These are phyloP conservation scores for Lepidium campestre DNA, from an alignment of 441 rosid species.

Conservation along the genomic window DNA sequence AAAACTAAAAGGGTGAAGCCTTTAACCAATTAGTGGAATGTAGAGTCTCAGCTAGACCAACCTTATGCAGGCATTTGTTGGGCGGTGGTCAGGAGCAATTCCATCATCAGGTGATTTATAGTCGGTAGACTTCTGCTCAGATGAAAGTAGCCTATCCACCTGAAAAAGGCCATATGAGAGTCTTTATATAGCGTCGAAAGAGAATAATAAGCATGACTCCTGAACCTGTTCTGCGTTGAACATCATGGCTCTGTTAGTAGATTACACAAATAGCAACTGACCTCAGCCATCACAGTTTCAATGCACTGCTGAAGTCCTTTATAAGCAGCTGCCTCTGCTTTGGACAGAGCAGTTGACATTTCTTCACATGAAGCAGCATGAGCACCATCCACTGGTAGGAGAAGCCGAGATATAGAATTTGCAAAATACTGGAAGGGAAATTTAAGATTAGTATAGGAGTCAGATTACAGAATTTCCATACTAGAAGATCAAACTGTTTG, in stretches of 20 bases:
- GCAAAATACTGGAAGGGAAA: constrained; percentile 72
- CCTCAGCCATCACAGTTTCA: constrained; percentile 99
- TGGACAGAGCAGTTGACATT: constrained; percentile 97
- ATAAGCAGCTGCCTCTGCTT: constrained; percentile 96
- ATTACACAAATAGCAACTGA: constrained; percentile 31
- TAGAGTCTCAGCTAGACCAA: constrained; percentile 28
- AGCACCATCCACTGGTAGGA: constrained; percentile 97
- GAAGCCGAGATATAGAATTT: constrained; percentile 92
- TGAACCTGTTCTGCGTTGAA: constrained; percentile 1
- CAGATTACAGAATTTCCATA: background rate
- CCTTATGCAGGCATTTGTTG: constrained; percentile 97
- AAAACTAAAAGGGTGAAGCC: background rate
- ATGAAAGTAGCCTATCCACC: constrained; percentile 91
- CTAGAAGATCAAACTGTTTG: background rate
- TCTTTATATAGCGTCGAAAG: background rate
- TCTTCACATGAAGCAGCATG: constrained; percentile 99
- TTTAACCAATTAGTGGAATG: constrained; percentile 3
- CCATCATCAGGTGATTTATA: constrained; percentile 96
- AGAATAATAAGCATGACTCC: background rate
- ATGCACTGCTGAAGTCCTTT: constrained; percentile 99
- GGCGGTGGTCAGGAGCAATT: constrained; percentile 90
- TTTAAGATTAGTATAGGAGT: constrained; percentile 6
- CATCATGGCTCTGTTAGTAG: constrained; percentile 10
- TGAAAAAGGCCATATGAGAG: constrained; percentile 25
- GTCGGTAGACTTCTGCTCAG: constrained; percentile 93